These are phyloP conservation scores for Aspergillus aculeatinus DNA, from an alignment of 2,329 filamentous ascomycete species.

Conservation along the genomic window DNA sequence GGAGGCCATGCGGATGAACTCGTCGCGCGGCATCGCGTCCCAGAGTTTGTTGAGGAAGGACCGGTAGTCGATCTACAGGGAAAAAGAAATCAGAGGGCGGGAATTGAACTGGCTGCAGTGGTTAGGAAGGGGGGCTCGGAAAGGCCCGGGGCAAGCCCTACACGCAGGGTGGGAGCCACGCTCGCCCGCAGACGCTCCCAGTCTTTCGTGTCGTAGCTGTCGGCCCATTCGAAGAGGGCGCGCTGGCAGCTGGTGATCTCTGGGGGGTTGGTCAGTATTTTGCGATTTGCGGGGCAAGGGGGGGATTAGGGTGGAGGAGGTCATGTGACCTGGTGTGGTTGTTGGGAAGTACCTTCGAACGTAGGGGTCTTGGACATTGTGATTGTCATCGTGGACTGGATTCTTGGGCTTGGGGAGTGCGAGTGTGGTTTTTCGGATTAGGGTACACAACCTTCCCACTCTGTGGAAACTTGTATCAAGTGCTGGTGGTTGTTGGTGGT, in stretches of 20 bases:
- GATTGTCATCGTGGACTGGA: no score
- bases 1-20: constrained; percentile 57
- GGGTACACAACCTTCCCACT: no score
- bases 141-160: neutral
- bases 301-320: neutral
- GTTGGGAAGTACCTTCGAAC: constrained; percentile 1
- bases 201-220: constrained; percentile 12
- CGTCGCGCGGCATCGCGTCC: constrained; percentile 53
- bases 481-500: no score
- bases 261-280: neutral
- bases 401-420: no score
- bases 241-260: neutral
- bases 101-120: no score
- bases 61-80: constrained; percentile 63
- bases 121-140: neutral
- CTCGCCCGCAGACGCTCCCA: constrained; percentile 3
- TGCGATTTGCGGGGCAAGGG: no score
- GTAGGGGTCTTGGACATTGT: constrained; percentile 21
- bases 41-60: constrained; percentile 49
- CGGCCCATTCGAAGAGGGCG: constrained; percentile 8
- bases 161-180: constrained; percentile 8
- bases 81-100: neutral
- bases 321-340: neutral
- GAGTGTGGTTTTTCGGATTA: no score
- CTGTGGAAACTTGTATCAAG: no score